phyloP scores from a whole-genome alignment of 1,284 basidiomycete genomes.

The Trichosporon sp. region DNA sequence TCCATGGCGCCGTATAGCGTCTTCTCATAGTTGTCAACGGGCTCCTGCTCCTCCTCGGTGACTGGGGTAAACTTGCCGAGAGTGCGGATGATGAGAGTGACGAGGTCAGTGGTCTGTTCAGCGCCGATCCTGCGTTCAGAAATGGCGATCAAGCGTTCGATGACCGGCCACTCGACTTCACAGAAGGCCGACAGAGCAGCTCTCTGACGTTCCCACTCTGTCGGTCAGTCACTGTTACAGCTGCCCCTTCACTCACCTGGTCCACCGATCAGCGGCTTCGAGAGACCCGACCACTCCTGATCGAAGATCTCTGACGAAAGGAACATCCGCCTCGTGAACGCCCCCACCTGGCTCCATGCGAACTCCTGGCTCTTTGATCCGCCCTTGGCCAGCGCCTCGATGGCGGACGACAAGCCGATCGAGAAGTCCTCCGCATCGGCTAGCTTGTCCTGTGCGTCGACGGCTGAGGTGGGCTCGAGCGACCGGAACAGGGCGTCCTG shows the following conservation, averaged over 20 bases:
- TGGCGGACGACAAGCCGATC: constrained; percentile 18
- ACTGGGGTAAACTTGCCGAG: constrained; percentile 26
- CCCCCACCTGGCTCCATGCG: constrained; percentile 21
- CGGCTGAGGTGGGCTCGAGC: constrained; percentile 3
- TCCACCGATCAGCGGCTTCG: constrained; percentile 2
- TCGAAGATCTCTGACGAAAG: constrained; percentile 8
- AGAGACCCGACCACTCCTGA: constrained; percentile 7
- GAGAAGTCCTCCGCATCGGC: constrained; percentile 9
- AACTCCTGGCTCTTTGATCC: constrained; percentile 14
- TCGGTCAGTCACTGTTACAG: not conserved
- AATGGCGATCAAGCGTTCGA: constrained; percentile 22
- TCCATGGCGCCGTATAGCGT: constrained; percentile 35
- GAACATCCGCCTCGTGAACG: constrained; percentile 21
- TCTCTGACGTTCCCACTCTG: constrained; percentile 27
- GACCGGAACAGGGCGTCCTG: constrained; percentile 10
- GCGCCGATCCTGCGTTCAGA: not conserved
- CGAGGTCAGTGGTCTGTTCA: constrained; percentile 9
- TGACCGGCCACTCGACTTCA: constrained; percentile 19
- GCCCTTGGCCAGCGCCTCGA: constrained; percentile 23
- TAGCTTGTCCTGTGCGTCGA: not conserved
- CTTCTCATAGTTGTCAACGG: constrained; percentile 27
- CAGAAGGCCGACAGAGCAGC: constrained; percentile 27
- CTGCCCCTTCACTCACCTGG: not conserved
- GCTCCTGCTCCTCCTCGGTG: constrained; percentile 16
- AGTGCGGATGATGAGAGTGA: constrained; percentile 20